Base-by-base conservation (phyloP, 495 filamentous ascomycete genomes). In the Neurospora sp. region DNA sequence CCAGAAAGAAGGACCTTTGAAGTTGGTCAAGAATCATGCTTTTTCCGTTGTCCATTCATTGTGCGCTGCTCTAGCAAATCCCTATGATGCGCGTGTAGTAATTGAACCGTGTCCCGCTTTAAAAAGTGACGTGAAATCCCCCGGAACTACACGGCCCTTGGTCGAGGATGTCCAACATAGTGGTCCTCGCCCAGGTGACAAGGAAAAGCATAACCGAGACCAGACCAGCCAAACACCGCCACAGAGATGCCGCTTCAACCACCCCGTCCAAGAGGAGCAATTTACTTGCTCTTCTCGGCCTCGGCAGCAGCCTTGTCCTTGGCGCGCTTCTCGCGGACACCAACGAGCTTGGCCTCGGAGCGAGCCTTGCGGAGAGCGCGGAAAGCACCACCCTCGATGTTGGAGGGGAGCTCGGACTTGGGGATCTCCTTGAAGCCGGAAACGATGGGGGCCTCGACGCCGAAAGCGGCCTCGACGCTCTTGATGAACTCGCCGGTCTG, bases 291-390 rank as follows among this genome's bases (percentile, higher is more conserved):
- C 78, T 90, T 89, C 82, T 88, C 87, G 73, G 90, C 92, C 82
- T 88, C 87, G 73, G 90, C 92, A 85, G 96, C 96, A 78, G 92
- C 93, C 92, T 97, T 97, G 73, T 90, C 92, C 89, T 91, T 92
- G 72, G 88, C 91, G 79, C 96, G 90, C 94, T 98, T 98, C 88
- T 96, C 94, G 82, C 94, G 90, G 79, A 87, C 86, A 79, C 96
- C 96, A 42, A 88, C 81, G 77, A 92, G 85, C 81, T 94, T 90
- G 75, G 92, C 92, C 79, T 97, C 93, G 79, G 89, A 90, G 83
- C 95, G 89, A 74, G 93, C 92, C 76, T 93, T 89, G 81, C 96
- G 92, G 79, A 99, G 89, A 74, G 88, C 90, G 81, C 88, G 87
- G 88, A 92, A 98, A 72, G 93, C 95, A 81, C 89, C 86, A 72